These are phyloP conservation scores for Xylaria longipes DNA, from an alignment of 495 filamentous ascomycete genomes.

Conservation along the genomic window DNA sequence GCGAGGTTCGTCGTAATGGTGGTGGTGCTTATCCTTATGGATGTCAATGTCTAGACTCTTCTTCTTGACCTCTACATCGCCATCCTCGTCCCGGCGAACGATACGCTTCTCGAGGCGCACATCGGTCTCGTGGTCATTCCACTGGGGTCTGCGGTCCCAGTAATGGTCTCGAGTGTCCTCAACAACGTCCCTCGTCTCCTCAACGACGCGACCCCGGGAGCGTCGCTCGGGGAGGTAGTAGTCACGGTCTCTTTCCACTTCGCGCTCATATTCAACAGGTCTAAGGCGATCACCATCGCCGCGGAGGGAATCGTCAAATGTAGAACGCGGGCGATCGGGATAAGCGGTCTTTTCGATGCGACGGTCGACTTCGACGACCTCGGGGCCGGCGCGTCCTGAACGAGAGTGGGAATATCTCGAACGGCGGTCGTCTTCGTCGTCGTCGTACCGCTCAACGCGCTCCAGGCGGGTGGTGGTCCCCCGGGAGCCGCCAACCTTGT, in stretches of 20 bases:
- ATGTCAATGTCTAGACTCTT: slow-evolving; percentile 38
- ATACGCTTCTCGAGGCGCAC: slow-evolving; percentile 52
- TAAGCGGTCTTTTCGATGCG: slow-evolving; percentile 50
- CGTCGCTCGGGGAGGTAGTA: slow-evolving; percentile 40
- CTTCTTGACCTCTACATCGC: slow-evolving; percentile 38
- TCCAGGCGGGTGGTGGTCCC: slow-evolving; percentile 45
- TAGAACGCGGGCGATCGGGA: slow-evolving; percentile 55
- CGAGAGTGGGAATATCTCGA: slow-evolving; percentile 48
- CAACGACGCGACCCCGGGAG: slow-evolving; percentile 42
- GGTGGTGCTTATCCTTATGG: slow-evolving; percentile 39
- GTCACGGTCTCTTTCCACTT: slow-evolving; percentile 50
- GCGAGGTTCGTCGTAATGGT: slow-evolving; percentile 43
- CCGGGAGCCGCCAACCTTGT: slow-evolving; percentile 52
- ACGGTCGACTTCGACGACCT: slow-evolving; percentile 55
- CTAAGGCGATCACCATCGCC: slow-evolving; percentile 56
- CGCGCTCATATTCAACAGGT: slow-evolving; percentile 60
- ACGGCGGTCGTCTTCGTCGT: slow-evolving; percentile 59
- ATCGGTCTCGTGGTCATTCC: slow-evolving; percentile 50
- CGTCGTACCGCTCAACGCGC: slow-evolving; percentile 52
- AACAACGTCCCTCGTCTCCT: slow-evolving; percentile 47
- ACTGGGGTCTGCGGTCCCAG: slow-evolving; percentile 48
- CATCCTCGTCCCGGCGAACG: slow-evolving; percentile 46
- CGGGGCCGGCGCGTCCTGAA: slow-evolving; percentile 42
- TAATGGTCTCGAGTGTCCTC: slow-evolving; percentile 43
- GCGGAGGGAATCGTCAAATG: slow-evolving; percentile 50